Conservation (phyloP, 371 early-diverging fungal genomes). For the Entomophthora muscae region DNA sequence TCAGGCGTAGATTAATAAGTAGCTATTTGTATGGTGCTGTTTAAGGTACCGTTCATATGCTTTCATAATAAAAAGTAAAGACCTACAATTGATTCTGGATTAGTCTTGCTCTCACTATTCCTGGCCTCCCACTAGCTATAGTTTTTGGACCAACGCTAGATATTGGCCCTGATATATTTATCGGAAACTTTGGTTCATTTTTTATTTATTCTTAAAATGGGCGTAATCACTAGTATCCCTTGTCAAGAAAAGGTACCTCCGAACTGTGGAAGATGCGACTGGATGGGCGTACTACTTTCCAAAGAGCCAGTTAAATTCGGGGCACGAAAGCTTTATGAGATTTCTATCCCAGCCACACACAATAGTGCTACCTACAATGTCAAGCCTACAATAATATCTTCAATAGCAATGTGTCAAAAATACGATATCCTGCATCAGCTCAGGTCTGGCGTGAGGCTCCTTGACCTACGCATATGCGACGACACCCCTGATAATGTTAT, state of each 20-base stretch:
- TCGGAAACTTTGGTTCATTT: no score
- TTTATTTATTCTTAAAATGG: background rate
- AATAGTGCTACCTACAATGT: conserved; percentile 7
- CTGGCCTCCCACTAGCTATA: no score
- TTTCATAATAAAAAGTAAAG: no score
- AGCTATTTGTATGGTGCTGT: no score
- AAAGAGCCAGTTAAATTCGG: background rate
- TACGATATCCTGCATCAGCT: conserved; percentile 3
- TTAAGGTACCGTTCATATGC: no score
- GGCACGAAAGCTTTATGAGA: conserved; percentile 1
- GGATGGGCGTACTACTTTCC: background rate
- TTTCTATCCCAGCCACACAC: conserved; percentile 7
- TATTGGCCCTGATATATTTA: no score
- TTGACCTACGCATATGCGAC: conserved; percentile 7
- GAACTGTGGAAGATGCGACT: background rate
- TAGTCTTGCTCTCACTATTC: no score
- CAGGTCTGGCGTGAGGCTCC: background rate
- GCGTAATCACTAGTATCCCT: conserved; percentile 1
- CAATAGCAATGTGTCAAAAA: conserved; percentile 6
- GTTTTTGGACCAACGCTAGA: no score
- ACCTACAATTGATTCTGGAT: no score
- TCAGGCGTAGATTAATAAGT: no score
- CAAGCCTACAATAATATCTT: background rate
- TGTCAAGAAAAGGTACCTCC: background rate
- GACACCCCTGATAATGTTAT: background rate